Evolutionary conservation across 1,284 basidiomycete species (phyloP).

Genomic region (Ganoderma lingzhi): DNA sequence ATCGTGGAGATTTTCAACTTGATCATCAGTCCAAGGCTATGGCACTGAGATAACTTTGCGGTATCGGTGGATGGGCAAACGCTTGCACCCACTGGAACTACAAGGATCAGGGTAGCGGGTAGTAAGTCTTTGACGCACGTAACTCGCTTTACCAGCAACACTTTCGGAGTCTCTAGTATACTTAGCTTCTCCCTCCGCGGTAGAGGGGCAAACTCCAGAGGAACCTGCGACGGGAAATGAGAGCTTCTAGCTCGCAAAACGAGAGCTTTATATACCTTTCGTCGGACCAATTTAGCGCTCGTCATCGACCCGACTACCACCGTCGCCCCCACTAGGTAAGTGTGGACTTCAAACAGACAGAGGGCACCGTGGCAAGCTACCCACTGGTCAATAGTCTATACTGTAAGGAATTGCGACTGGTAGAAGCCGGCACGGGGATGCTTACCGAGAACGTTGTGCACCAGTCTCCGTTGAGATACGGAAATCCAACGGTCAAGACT

Average conservation of each 20-base stretch:
- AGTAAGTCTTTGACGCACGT: neutral
- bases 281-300: neutral
- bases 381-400: neutral
- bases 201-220: neutral
- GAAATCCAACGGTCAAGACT: neutral
- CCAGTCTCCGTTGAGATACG: neutral
- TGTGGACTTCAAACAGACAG: neutral
- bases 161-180: neutral
- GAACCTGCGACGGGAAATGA: neutral
- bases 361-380: neutral
- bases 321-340: neutral
- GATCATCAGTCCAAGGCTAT: too few relatives aligned
- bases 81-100: too few relatives aligned
- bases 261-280: slow-evolving; percentile 4
- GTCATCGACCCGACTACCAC: neutral
- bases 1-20: too few relatives aligned
- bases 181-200: neutral
- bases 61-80: too few relatives aligned
- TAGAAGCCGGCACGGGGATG: neutral
- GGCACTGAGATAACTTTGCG: too few relatives aligned
- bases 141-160: neutral
- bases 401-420: neutral
- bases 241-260: neutral
- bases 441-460: neutral
- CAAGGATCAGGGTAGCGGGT: too few relatives aligned